Evolutionary conservation across 805 yeast genomes (phyloP).

Genomic region (Candida loeiensis): DNA sequence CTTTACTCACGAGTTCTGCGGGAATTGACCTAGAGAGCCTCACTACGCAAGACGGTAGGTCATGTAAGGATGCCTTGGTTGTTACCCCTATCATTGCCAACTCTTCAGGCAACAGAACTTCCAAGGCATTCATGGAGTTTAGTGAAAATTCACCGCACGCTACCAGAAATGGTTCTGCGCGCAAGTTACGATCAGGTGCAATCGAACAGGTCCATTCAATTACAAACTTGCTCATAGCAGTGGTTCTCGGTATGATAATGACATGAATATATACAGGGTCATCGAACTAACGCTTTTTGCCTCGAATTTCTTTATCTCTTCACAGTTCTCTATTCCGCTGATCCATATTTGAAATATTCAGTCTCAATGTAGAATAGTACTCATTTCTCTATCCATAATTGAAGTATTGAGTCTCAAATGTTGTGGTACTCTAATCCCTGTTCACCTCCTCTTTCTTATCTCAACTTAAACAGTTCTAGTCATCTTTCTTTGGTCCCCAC

Average conservation of each 20-base stretch:
- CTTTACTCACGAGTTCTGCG: conserved; percentile 18
- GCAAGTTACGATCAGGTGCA: neutral
- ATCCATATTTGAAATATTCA: no score
- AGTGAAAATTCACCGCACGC: neutral
- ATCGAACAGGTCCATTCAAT: neutral
- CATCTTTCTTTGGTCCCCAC: conserved; percentile 77
- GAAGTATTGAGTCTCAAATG: neutral
- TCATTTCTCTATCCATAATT: neutral
- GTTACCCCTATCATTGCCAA: neutral
- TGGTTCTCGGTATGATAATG: conserved; percentile 1
- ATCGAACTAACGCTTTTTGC: neutral
- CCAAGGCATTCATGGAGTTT: neutral
- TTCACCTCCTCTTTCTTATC: no score
- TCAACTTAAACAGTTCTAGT: conserved; percentile 6
- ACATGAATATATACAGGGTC: neutral
- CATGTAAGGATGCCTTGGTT: conserved; percentile 21
- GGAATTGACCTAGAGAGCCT: conserved; percentile 16
- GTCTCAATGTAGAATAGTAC: no score
- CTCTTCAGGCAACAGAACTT: neutral
- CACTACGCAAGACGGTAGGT: conserved; percentile 23
- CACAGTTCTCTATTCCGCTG: no score
- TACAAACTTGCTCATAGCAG: neutral
- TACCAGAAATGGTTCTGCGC: neutral
- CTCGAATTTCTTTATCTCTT: neutral
- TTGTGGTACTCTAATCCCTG: no score